phyloP scores from a whole-genome alignment of 2,329 filamentous ascomycete genomes.

The Chaetomiaceae sp. region DNA sequence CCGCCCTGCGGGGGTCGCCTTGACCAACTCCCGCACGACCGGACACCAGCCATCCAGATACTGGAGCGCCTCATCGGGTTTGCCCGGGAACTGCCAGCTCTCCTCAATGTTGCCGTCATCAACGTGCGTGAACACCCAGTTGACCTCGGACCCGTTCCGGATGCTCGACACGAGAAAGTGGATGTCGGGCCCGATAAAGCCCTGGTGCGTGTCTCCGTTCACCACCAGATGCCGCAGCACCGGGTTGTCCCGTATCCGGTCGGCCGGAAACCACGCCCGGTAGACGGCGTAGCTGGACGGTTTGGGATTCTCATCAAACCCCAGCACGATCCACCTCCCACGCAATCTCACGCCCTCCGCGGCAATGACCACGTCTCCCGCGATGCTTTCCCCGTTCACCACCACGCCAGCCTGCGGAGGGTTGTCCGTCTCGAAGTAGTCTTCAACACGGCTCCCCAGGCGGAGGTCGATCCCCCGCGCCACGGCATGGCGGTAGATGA shows the following conservation, averaged over 20 bases:
- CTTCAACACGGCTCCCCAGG: conserved; percentile 38
- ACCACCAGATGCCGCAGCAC: conserved; percentile 39
- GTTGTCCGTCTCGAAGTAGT: conserved; percentile 42
- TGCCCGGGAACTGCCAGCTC: conserved; percentile 40
- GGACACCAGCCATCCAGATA: conserved; percentile 38
- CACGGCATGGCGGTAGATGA: conserved; percentile 45
- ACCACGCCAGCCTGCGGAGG: conserved; percentile 35
- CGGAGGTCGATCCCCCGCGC: conserved; percentile 44
- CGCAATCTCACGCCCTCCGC: conserved; percentile 43
- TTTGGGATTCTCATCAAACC: conserved; percentile 38
- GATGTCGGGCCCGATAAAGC: conserved; percentile 46
- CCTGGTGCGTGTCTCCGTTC: conserved; percentile 45
- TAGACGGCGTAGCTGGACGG: conserved; percentile 40
- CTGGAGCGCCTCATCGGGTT: conserved; percentile 37
- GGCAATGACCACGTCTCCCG: conserved; percentile 39
- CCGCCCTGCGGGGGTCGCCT: conserved; percentile 22
- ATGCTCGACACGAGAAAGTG: conserved; percentile 48
- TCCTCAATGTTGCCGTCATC: conserved; percentile 42
- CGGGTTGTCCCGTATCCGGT: conserved; percentile 40
- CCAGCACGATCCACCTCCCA: conserved; percentile 41
- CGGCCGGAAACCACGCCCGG: conserved; percentile 39
- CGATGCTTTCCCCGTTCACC: conserved; percentile 34
- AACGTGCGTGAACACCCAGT: conserved; percentile 46
- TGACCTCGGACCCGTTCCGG: conserved; percentile 46
- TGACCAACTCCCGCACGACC: conserved; percentile 36